Conservation (phyloP, 2,329 filamentous ascomycete species). For the Neonectria neomacrospora region DNA sequence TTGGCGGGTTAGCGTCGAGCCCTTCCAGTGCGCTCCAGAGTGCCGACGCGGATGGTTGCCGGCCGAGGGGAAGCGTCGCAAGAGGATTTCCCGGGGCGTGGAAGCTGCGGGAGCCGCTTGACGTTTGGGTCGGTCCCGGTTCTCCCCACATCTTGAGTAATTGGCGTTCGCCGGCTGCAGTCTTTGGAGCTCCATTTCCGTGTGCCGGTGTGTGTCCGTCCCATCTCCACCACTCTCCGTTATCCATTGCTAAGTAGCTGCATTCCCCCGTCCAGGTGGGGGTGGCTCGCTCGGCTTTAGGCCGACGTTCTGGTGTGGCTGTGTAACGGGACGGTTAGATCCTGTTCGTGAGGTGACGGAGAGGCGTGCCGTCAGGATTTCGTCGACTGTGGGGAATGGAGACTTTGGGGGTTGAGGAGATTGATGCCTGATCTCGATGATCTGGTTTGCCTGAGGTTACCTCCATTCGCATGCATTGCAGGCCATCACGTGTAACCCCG, state of each 20-base stretch:
- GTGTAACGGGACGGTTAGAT: neutral
- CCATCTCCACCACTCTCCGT: neutral
- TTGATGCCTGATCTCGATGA: slow-evolving; percentile 1
- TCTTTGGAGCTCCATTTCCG: slow-evolving; percentile 16
- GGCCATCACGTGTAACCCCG: slow-evolving; percentile 4
- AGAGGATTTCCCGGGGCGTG: slow-evolving; percentile 51
- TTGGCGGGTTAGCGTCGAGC: slow-evolving; percentile 9
- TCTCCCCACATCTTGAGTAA: slow-evolving; percentile 42
- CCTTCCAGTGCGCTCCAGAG: neutral
- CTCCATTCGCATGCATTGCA: neutral
- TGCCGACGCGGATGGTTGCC: slow-evolving; percentile 37
- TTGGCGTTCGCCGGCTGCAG: slow-evolving; percentile 24
- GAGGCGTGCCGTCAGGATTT: neutral
- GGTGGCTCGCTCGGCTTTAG: slow-evolving; percentile 39
- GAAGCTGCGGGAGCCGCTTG: slow-evolving; percentile 35
- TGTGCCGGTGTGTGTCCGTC: neutral
- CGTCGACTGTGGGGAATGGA: neutral
- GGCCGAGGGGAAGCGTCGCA: slow-evolving; percentile 46
- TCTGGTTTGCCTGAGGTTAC: neutral
- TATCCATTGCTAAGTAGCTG: neutral
- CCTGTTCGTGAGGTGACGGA: neutral
- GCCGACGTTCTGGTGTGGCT: slow-evolving; percentile 22
- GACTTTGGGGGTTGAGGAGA: slow-evolving; percentile 4
- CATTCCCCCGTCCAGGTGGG: slow-evolving; percentile 33
- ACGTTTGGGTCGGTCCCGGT: slow-evolving; percentile 34